Conservation (phyloP, 371 early-diverging fungal genomes). For the Actinomortierella ambigua region DNA sequence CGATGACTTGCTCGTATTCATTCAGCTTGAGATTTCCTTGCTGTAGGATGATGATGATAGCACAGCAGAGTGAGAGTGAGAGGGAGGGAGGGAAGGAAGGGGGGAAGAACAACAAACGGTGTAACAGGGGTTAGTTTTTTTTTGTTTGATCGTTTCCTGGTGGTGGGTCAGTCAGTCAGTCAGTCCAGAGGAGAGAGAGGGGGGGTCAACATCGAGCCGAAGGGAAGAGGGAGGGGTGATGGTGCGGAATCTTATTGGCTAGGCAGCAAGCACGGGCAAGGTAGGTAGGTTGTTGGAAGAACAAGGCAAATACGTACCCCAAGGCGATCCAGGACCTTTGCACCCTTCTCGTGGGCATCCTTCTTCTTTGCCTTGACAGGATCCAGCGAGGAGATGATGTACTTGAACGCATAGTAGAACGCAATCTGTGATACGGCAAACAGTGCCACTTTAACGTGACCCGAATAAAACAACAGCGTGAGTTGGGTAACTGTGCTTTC, state of each 20-base stretch:
- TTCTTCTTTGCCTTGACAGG: conserved; percentile 74
- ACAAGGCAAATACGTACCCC: conserved; percentile 70
- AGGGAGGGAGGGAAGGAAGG: neutral
- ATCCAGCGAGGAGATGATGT: conserved; percentile 74
- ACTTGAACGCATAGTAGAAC: conserved; percentile 87
- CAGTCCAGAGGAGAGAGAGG: too few species aligned
- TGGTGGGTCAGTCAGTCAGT: too few species aligned
- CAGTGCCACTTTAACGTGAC: conserved; percentile 58
- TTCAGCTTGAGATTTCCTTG: conserved; percentile 76
- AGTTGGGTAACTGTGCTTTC: too few species aligned
- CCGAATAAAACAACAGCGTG: neutral
- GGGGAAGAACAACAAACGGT: too few species aligned
- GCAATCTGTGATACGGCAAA: conserved; percentile 85
- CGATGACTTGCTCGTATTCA: conserved; percentile 94
- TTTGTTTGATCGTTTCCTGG: too few species aligned
- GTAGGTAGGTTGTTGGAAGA: too few species aligned
- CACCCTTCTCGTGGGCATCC: conserved; percentile 74
- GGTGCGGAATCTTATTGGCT: too few species aligned
- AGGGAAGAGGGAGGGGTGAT: too few species aligned
- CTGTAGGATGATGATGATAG: conserved; percentile 25
- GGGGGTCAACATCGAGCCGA: too few species aligned
- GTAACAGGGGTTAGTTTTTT: too few species aligned
- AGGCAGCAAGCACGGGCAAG: too few species aligned
- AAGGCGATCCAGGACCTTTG: conserved; percentile 70
- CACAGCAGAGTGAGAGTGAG: neutral